Evolutionary conservation across 208 protist genomes (phyloP).

Genomic region (Herpetomonas tarakana): DNA sequence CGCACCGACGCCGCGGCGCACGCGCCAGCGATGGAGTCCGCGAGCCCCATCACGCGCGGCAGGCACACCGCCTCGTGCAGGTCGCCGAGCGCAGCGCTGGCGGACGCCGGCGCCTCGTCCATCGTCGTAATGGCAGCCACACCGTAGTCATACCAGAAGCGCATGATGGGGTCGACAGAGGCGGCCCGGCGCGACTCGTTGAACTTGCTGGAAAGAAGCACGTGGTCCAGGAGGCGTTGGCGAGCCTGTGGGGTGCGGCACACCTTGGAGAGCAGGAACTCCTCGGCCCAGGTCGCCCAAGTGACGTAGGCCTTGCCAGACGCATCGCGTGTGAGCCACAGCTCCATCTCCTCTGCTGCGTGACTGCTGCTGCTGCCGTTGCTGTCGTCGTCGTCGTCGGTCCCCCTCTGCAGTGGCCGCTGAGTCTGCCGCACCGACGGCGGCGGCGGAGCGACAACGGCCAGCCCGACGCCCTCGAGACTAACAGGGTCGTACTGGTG

Average conservation of each 20-base stretch:
- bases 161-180: constrained; percentile 1
- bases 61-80: background rate
- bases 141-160: constrained; percentile 5
- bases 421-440: background rate
- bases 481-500: constrained; percentile 31
- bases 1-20: constrained; percentile 1
- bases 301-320: background rate
- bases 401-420: background rate
- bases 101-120: background rate
- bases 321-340: background rate
- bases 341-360: background rate
- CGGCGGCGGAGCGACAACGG: background rate
- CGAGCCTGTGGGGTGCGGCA: background rate
- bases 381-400: constrained; percentile 1
- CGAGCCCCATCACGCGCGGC: background rate
- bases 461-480: constrained; percentile 21
- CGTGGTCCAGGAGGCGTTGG: constrained; percentile 2
- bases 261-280: constrained; percentile 4
- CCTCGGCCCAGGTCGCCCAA: constrained; percentile 2
- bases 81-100: background rate
- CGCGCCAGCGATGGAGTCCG: background rate
- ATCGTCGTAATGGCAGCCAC: background rate
- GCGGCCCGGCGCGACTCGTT: background rate
- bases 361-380: background rate
- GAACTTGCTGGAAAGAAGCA: constrained; percentile 3